A percentile compares a stretch with the other conserved stretches of the same genome.
Evolutionary conservation across 768 basidiomycete species (phyloP).

Genomic region (Scleroderma citrinum): DNA sequence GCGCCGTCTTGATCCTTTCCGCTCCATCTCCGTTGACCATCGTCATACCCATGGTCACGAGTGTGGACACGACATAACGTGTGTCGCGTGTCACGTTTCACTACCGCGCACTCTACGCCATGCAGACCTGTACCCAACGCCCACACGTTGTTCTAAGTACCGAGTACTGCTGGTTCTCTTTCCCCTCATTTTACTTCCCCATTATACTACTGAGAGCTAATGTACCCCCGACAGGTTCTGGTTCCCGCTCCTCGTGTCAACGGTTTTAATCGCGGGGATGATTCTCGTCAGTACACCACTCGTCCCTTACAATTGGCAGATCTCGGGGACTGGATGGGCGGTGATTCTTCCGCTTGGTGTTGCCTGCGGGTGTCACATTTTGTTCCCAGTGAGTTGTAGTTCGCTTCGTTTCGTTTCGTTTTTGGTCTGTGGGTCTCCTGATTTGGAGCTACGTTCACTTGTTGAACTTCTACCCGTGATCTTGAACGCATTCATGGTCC

Average conservation of each 20-base stretch:
- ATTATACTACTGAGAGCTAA: slow-evolving; percentile 3
- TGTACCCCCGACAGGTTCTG: slow-evolving; percentile 20
- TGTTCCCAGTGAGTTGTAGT: slow-evolving; percentile 60
- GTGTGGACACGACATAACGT: neutral
- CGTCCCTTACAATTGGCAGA: slow-evolving; percentile 63
- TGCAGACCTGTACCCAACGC: neutral
- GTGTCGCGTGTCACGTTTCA: neutral
- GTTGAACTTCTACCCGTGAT: too few relatives aligned
- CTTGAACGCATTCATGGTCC: too few relatives aligned
- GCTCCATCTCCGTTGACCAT: neutral
- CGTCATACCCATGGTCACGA: neutral
- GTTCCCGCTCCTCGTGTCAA: slow-evolving; percentile 44
- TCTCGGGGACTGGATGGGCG: slow-evolving; percentile 57
- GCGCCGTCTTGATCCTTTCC: neutral
- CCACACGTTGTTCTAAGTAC: neutral
- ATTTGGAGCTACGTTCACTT: neutral
- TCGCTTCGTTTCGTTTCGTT: neutral
- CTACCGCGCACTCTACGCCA: neutral
- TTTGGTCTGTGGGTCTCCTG: neutral
- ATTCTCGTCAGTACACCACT: slow-evolving; percentile 48
- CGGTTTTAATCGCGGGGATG: slow-evolving; percentile 49
- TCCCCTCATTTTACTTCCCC: neutral
- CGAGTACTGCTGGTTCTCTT: neutral
- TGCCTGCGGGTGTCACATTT: slow-evolving; percentile 57
- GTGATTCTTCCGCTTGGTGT: slow-evolving; percentile 74